phyloP scores from a whole-genome alignment of 495 filamentous ascomycete species.

The Immersiella caudata region DNA sequence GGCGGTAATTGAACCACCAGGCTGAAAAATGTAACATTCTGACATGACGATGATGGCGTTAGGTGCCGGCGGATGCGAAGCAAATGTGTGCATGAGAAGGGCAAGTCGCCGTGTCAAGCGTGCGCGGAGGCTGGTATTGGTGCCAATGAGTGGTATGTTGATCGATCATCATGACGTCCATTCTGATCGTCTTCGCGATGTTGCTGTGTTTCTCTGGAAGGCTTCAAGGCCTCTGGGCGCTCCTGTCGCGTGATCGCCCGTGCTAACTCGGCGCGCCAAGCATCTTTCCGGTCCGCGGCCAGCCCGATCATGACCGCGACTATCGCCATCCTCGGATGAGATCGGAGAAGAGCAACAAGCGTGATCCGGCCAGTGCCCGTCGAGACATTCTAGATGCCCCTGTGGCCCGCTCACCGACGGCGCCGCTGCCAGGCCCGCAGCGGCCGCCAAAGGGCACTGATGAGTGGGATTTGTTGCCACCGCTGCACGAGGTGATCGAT shows the following conservation, averaged over 20 bases:
- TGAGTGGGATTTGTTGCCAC: constrained; percentile 50
- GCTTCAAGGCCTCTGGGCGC: constrained; percentile 1
- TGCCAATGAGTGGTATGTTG: constrained; percentile 46
- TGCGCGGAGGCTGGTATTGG: constrained; percentile 48
- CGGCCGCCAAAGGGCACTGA: constrained; percentile 34
- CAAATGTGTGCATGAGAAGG: constrained; percentile 52
- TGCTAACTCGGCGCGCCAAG: constrained; percentile 30
- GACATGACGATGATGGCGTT: constrained; percentile 9
- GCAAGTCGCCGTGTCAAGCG: constrained; percentile 45
- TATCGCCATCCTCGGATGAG: constrained; percentile 52
- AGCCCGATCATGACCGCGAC: constrained; percentile 47
- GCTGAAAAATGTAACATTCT: background rate
- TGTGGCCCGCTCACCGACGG: constrained; percentile 28
- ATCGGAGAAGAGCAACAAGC: constrained; percentile 44
- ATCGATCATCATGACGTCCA: no score
- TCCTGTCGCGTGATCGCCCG: background rate
- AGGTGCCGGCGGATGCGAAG: constrained; percentile 56
- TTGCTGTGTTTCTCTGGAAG: constrained; percentile 2
- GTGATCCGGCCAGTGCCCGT: constrained; percentile 40
- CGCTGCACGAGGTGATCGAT: constrained; percentile 45
- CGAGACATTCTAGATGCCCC: constrained; percentile 40
- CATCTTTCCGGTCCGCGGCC: constrained; percentile 48
- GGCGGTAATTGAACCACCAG: background rate
- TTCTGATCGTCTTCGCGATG: background rate
- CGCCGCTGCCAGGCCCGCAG: constrained; percentile 15